phyloP scores from a whole-genome alignment of 441 rosid genomes.

The Pelargonium australe region DNA sequence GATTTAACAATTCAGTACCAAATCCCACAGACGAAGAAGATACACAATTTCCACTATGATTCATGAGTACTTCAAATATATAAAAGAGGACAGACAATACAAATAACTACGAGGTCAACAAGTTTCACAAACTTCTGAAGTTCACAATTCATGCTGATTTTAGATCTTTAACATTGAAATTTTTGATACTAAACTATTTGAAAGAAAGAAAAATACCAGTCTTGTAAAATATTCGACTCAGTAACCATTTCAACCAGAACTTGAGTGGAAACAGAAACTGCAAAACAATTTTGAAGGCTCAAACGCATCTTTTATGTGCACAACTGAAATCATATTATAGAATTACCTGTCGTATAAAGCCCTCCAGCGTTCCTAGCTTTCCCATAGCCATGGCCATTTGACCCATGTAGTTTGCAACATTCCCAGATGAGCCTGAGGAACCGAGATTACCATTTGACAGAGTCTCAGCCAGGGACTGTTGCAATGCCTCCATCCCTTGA shows the following conservation, averaged over 20 bases:
- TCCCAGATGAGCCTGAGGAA: conserved; percentile 74
- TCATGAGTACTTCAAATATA: too few species aligned
- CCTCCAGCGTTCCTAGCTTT: conserved; percentile 83
- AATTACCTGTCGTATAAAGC: conserved; percentile 79
- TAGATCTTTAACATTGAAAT: too few species aligned
- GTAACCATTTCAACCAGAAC: background rate
- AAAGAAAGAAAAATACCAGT: background rate
- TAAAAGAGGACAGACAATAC: too few species aligned
- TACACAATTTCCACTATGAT: too few species aligned
- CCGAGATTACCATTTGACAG: conserved; percentile 80
- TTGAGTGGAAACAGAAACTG: background rate
- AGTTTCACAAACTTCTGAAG: too few species aligned
- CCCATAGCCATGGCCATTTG: conserved; percentile 99
- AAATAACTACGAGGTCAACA: too few species aligned
- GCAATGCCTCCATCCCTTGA: conserved; percentile 96
- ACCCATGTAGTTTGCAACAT: conserved; percentile 96
- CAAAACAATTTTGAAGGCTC: background rate
- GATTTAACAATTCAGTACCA: too few species aligned
- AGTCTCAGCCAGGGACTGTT: conserved; percentile 86
- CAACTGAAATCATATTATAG: background rate
- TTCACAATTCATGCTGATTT: too few species aligned
- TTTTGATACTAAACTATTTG: background rate
- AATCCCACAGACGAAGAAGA: too few species aligned
- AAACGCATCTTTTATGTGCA: background rate
- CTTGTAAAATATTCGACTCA: background rate